Evolutionary conservation across 1,284 basidiomycete genomes (phyloP).

Genomic region (Malassezia nana): DNA sequence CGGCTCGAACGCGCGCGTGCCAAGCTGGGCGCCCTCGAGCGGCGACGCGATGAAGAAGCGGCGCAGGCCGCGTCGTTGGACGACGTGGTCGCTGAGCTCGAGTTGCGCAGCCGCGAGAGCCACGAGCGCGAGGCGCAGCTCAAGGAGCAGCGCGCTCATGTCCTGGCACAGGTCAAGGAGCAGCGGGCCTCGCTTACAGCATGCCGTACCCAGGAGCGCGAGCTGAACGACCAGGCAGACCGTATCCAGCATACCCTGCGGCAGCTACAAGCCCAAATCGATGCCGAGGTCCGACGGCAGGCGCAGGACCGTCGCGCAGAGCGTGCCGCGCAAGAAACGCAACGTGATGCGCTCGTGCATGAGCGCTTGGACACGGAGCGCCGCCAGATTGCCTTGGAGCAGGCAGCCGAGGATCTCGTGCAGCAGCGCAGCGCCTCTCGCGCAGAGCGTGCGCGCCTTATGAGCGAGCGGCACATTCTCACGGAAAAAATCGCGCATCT

Average conservation of each 20-base stretch:
- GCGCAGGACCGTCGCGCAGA: slow-evolving; percentile 35
- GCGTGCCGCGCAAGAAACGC: slow-evolving; percentile 20
- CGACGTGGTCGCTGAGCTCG: slow-evolving; percentile 19
- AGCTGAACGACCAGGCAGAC: slow-evolving; percentile 27
- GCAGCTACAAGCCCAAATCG: slow-evolving; percentile 55
- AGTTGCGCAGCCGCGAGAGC: slow-evolving; percentile 32
- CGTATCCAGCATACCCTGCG: slow-evolving; percentile 50
- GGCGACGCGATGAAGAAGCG: slow-evolving; percentile 17
- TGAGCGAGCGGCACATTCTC: slow-evolving; percentile 21
- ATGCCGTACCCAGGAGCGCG: slow-evolving; percentile 23
- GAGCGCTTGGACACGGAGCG: slow-evolving; percentile 12
- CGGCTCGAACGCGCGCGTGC: slow-evolving; percentile 21
- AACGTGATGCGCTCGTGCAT: slow-evolving; percentile 17
- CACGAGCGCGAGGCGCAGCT: slow-evolving; percentile 22
- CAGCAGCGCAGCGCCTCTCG: slow-evolving; percentile 1
- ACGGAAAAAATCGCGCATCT: slow-evolving; percentile 18
- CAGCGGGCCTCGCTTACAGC: slow-evolving; percentile 50
- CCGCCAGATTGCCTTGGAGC: neutral
- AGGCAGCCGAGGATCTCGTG: slow-evolving; percentile 3
- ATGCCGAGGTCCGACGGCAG: slow-evolving; percentile 31
- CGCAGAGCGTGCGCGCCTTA: slow-evolving; percentile 14
- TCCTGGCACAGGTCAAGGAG: slow-evolving; percentile 39
- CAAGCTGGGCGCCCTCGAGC: slow-evolving; percentile 22
- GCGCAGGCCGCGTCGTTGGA: slow-evolving; percentile 20
- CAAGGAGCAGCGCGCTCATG: slow-evolving; percentile 21